Conservation (phyloP, 2,329 filamentous ascomycete species). For the Colletotrichum karsti region DNA sequence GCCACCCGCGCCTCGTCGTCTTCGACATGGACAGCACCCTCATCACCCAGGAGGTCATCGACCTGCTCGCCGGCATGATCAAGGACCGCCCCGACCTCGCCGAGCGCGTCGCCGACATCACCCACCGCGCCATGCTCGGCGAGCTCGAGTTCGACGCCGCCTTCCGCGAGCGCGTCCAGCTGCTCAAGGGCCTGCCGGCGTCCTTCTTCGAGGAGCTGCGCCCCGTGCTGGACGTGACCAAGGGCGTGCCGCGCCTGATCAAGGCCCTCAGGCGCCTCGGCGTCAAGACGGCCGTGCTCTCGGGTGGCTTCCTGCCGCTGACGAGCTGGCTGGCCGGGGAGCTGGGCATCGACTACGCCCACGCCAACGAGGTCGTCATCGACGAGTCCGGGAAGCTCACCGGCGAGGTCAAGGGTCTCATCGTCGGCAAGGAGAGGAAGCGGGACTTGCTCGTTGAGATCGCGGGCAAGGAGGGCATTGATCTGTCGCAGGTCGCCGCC, state of each 20-base stretch:
- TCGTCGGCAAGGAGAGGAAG: conserved; percentile 82
- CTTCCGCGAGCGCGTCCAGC: conserved; percentile 79
- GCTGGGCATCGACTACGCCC: conserved; percentile 86
- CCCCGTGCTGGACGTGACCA: conserved; percentile 79
- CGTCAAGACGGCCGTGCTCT: conserved; percentile 88
- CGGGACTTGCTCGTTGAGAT: conserved; percentile 76
- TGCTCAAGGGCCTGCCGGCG: conserved; percentile 83
- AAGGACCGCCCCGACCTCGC: conserved; percentile 75
- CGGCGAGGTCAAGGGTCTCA: conserved; percentile 75
- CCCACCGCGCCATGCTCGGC: conserved; percentile 92
- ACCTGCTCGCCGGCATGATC: conserved; percentile 87
- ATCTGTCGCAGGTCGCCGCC: conserved; percentile 73
- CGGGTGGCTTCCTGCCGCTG: conserved; percentile 90
- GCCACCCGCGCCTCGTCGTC: conserved; percentile 86
- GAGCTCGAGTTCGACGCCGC: conserved; percentile 91
- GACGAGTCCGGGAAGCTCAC: conserved; percentile 69
- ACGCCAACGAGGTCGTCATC: conserved; percentile 84
- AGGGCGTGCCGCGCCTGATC: conserved; percentile 80
- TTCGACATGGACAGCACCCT: conserved; percentile 99
- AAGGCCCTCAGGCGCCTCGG: conserved; percentile 79
- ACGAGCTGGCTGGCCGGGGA: conserved; percentile 85
- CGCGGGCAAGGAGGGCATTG: conserved; percentile 71
- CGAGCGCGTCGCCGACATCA: conserved; percentile 86
- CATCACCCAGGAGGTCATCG: conserved; percentile 97
- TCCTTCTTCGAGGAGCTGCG: conserved; percentile 83